Conservation (phyloP, 2,329 filamentous ascomycete genomes). For the Fusarium austroafricanum region DNA sequence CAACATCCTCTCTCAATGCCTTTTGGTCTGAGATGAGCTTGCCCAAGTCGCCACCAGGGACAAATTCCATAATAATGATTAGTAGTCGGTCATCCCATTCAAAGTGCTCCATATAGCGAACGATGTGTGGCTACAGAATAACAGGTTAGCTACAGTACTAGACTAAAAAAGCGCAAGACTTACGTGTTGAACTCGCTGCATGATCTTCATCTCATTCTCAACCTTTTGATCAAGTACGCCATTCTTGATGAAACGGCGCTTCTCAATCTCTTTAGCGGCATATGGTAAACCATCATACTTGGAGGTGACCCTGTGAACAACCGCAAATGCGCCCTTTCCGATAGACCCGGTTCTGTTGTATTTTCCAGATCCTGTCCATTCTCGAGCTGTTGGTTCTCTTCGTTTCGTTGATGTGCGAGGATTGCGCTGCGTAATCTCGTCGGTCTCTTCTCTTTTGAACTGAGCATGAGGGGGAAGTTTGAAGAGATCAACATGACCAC, state of each 20-base stretch:
- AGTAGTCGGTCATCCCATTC: slow-evolving; percentile 85
- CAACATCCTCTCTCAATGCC: slow-evolving; percentile 73
- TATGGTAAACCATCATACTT: slow-evolving; percentile 86
- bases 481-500: slow-evolving; percentile 58
- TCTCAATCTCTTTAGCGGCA: slow-evolving; percentile 95
- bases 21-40: slow-evolving; percentile 73
- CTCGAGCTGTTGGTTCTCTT: slow-evolving; percentile 57
- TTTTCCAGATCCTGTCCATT: slow-evolving; percentile 84
- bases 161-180: slow-evolving; percentile 49
- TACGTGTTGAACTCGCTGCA: slow-evolving; percentile 86
- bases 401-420: slow-evolving; percentile 39
- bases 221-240: slow-evolving; percentile 90
- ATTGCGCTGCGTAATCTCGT: slow-evolving; percentile 29
- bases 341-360: slow-evolving; percentile 88
- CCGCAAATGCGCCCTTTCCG: slow-evolving; percentile 94
- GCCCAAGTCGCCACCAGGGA: slow-evolving; percentile 85
- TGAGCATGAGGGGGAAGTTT: slow-evolving; percentile 42
- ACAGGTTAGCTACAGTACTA: slow-evolving; percentile 23
- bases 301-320: slow-evolving; percentile 88
- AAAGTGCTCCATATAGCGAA: slow-evolving; percentile 89
- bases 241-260: slow-evolving; percentile 92
- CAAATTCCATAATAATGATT: slow-evolving; percentile 97
- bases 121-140: slow-evolving; percentile 77
- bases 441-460: slow-evolving; percentile 36
- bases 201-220: slow-evolving; percentile 97